Conservation (phyloP, 169 alveolate species). For the Pseudocohnilembus persalinus region DNA sequence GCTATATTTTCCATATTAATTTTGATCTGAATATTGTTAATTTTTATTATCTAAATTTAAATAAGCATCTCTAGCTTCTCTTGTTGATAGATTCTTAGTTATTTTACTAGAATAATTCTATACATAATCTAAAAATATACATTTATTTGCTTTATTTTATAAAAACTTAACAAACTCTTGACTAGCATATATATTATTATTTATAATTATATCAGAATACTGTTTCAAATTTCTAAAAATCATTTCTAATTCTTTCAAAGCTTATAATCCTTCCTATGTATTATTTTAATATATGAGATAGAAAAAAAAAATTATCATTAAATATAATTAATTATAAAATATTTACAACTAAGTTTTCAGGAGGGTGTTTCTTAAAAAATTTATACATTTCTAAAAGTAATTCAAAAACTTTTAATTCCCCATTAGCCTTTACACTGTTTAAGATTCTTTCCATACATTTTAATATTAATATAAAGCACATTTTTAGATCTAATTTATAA, state of each 20-base stretch:
- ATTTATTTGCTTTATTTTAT: neutral
- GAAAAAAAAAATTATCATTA: neutral
- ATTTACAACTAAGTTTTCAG: slow-evolving; percentile 46
- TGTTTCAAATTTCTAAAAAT: slow-evolving; percentile 19
- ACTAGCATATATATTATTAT: neutral
- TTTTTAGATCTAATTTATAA: slow-evolving; percentile 28
- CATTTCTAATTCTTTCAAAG: slow-evolving; percentile 20
- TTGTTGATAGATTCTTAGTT: neutral
- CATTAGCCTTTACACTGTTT: neutral
- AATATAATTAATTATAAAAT: neutral
- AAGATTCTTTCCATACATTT: slow-evolving; percentile 43
- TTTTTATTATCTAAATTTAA: too few species aligned
- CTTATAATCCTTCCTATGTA: neutral
- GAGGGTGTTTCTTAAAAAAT: slow-evolving; percentile 46
- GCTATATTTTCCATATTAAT: too few species aligned
- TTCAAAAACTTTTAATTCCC: slow-evolving; percentile 27
- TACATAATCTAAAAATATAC: slow-evolving; percentile 1
- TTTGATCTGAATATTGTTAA: too few species aligned
- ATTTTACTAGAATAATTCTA: neutral
- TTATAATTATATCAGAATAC: slow-evolving; percentile 5
- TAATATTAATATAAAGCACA: slow-evolving; percentile 39
- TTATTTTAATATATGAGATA: neutral
- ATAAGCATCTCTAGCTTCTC: neutral
- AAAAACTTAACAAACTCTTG: slow-evolving; percentile 14
- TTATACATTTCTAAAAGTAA: slow-evolving; percentile 34